Conservation (phyloP, 192 early-diverging fungal genomes). For the Linnemannia zychae region DNA sequence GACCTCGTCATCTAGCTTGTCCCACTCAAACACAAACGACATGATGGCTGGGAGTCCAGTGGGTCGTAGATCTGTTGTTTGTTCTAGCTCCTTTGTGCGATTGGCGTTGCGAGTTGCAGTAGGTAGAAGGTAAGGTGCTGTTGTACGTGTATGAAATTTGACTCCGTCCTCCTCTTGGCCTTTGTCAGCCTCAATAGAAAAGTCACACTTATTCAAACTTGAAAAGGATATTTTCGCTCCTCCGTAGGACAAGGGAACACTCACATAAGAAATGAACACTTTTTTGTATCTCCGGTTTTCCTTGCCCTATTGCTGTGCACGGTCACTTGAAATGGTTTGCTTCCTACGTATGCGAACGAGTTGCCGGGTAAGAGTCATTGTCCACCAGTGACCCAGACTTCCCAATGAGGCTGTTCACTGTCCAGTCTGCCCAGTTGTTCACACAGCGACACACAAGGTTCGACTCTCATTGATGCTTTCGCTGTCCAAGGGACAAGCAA, state of each 20-base stretch:
- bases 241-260: too few relatives aligned
- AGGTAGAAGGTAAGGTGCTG: not conserved
- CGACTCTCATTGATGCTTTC: not conserved
- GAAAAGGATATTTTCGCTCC: too few relatives aligned
- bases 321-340: too few relatives aligned
- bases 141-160: not conserved
- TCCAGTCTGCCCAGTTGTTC: not conserved
- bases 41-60: slow-evolving; percentile 45
- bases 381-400: not conserved
- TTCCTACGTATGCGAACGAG: too few relatives aligned
- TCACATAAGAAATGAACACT: too few relatives aligned
- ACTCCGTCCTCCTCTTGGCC: too few relatives aligned
- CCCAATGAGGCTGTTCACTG: not conserved
- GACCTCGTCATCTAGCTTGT: slow-evolving; percentile 74
- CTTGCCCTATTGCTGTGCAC: too few relatives aligned
- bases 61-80: not conserved
- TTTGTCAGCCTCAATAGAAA: too few relatives aligned
- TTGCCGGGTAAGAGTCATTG: too few relatives aligned
- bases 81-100: not conserved
- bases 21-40: slow-evolving; percentile 81
- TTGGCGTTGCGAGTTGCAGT: not conserved
- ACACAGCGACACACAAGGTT: not conserved
- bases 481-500: not conserved
- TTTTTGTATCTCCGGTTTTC: too few relatives aligned
- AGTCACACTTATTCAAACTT: too few relatives aligned